Base-by-base conservation (phyloP, 1,139 yeast species). In the Taphrina sp. region DNA sequence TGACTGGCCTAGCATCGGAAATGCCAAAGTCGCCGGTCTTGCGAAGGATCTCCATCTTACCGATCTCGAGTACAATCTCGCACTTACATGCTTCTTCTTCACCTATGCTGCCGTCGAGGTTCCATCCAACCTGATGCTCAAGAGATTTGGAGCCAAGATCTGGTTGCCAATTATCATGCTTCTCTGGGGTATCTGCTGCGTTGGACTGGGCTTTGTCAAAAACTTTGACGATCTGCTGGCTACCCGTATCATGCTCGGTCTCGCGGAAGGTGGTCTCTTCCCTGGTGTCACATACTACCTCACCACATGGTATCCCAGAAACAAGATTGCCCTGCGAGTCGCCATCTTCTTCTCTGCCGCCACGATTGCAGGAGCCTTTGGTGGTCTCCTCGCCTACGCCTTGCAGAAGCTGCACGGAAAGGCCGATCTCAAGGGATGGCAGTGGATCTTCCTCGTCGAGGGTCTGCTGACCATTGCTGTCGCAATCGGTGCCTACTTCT, bases 311-410 rank as follows among this genome's bases (percentile, higher is more conserved):
- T 72, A 73, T 68, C 73, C 82, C 33, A 75, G 82, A 57, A 71
- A 69, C 14, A 90, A 84, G 68, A 79, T 86, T 14, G 89, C 82
- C 67, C 77, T 81, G 65, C 72, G 92, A 56, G 82, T 81, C 33
- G 77, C 83, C 10, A 77, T 81, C 51, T 84, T 84, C 68, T 83
- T 83, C 69, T 59, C 84, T 42, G 83, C 87, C 47, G 80, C 87
- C 12, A 77, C 83, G 63, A 74, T 84, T 59, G 85, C 90, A 23
- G 89, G 92, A 66, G 95, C 90, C 2, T 85, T 85, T 69, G 85
- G 88, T 57, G 94, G 95, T 58, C 79, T 87, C 52, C 77, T 86
- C 59, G 86, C 86, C 24, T 56, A 37, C 23, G 60, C 49, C 12
- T 19, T 58, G 19, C 42, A 44, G 37, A 45, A 53, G 5, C 44